Percentiles rank a stretch among this genome's conserved stretches.
Conservation (phyloP, 345 rosid genomes). For the Melaleuca quinquenervia region DNA sequence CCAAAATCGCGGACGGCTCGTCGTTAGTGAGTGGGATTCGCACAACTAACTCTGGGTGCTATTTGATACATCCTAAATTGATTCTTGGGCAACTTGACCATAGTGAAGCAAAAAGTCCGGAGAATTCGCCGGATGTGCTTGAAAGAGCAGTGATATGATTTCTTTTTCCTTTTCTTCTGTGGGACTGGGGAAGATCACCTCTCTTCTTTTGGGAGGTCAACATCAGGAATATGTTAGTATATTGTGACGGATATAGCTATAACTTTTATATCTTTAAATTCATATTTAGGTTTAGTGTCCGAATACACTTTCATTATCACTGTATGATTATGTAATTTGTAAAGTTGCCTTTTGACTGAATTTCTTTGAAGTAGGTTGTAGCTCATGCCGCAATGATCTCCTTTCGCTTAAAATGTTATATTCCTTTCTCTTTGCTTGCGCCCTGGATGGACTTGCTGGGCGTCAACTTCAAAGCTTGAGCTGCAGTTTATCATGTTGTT, state of each 20-base stretch:
- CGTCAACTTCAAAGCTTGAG: not conserved
- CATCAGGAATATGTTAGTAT: not conserved
- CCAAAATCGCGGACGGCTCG: constrained; percentile 70
- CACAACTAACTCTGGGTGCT: not conserved
- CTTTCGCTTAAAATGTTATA: not conserved
- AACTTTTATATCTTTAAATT: not conserved
- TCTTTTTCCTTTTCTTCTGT: not conserved
- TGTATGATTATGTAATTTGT: not conserved
- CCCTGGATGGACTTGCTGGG: not conserved
- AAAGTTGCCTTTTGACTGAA: not conserved
- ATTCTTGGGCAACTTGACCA: not conserved
- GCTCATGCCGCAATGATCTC: not conserved
- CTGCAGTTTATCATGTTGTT: not conserved
- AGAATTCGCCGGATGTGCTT: not conserved
- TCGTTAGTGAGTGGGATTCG: constrained; percentile 25
- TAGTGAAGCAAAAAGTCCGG: not conserved
- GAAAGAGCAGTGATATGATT: not conserved
- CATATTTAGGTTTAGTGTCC: not conserved
- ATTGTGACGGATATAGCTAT: not conserved
- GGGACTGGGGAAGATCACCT: not conserved
- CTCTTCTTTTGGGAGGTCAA: not conserved
- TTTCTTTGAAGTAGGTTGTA: not conserved
- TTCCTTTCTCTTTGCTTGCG: not conserved
- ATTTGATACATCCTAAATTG: not conserved
- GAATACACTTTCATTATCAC: not conserved